phyloP scores from a whole-genome alignment of 2,329 filamentous ascomycete species.

The Stromatinia cepivora region DNA sequence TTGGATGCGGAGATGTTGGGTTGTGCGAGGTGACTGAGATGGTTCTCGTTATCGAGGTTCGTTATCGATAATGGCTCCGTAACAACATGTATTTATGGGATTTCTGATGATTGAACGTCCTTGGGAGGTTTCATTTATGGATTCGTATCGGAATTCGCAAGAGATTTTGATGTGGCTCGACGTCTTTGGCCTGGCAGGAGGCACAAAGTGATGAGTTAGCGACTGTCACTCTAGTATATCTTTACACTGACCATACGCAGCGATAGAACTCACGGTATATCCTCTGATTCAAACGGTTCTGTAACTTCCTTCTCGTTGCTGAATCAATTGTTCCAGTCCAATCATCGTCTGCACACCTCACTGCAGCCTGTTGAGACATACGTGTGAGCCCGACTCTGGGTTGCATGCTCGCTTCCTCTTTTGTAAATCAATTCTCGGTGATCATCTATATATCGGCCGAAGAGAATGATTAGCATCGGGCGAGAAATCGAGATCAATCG shows the following conservation, averaged over 20 bases:
- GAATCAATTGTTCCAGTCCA: constrained; percentile 50
- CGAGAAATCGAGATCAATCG: neutral
- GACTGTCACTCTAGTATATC: constrained; percentile 12
- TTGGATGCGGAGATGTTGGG: neutral
- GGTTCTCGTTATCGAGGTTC: neutral
- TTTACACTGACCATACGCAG: neutral
- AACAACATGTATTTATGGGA: neutral
- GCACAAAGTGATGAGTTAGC: neutral
- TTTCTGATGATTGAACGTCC: neutral
- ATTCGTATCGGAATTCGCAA: neutral
- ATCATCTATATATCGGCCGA: neutral
- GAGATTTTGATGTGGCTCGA: neutral
- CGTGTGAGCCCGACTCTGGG: neutral
- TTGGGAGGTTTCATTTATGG: neutral
- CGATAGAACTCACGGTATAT: constrained; percentile 45
- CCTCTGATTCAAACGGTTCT: constrained; percentile 50
- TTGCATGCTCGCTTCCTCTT: neutral
- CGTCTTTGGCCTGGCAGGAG: constrained; percentile 2
- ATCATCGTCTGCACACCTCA: constrained; percentile 45
- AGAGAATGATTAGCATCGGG: neutral
- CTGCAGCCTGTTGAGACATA: constrained; percentile 35
- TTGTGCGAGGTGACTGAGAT: neutral
- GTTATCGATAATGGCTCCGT: neutral
- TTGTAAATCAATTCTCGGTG: neutral
- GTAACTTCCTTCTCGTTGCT: constrained; percentile 45